Base-by-base conservation (phyloP, 495 filamentous ascomycete genomes). In the Penicillium roqueforti region DNA sequence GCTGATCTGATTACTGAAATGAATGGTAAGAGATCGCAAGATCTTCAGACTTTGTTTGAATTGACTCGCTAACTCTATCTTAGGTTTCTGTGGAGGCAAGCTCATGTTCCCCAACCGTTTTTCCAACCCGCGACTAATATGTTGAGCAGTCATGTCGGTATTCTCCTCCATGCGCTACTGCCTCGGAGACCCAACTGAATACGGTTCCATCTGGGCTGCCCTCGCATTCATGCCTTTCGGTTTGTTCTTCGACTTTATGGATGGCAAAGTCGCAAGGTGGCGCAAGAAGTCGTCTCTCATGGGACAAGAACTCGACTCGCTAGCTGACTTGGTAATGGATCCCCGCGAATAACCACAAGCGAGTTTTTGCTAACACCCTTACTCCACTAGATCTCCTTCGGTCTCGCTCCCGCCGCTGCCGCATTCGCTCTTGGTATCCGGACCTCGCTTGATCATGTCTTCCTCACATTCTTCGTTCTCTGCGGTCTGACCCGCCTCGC, bases 161-260 rank as follows among this genome's bases (percentile, higher is more conserved):
- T 90, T 97, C 75, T 91, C 92, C 14, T 96, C 92, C 32, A 82
- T 98, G 78, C 91, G 91, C 37, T 97, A 97, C 78, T 92, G 87
- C 70, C 79, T 96, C 57, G 86, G 86, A 57, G 84, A 87, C 43
- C 82, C 89, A 3, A 61, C 78, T 31, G 76, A 86, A 43, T 76
- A 83, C 59, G 67, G 71, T 14, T 80, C 87, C 59, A 72, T 97
- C 25, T 97, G 86, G 80, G 69, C 83, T 22, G 92, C 95, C 16
- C 84, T 98, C 43, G 82, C 72, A 0, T 89, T 97, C 69, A 88
- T 97, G 76, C 92, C 92, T 2, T 87, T 97, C 28, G 93, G 92
- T 3, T 80, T 97, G 3, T 97, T 97, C 76, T 98, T 98, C 70
- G 93, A 98, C 68, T 96, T 96, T 65, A 91, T 97, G 85, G 93